These are phyloP conservation scores for Pseudozyma hubeiensis DNA, from an alignment of 1,284 basidiomycete species.

Conservation along the genomic window DNA sequence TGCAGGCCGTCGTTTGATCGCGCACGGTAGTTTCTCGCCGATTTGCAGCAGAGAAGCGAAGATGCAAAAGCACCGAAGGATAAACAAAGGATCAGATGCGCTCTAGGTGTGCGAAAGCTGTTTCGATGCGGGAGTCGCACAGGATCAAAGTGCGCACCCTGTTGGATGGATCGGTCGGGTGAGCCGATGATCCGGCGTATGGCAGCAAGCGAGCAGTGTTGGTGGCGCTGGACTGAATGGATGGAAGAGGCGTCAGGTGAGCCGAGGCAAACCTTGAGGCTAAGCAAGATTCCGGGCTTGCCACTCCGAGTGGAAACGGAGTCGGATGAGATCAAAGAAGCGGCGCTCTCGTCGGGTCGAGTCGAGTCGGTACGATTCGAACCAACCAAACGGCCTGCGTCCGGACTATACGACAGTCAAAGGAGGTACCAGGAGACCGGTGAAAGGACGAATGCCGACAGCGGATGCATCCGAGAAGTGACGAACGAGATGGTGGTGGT, in stretches of 20 bases:
- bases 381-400: not conserved
- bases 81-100: too few relatives aligned
- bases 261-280: conserved; percentile 24
- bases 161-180: not conserved
- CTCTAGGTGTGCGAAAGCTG: too few relatives aligned
- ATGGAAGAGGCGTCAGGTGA: not conserved
- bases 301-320: conserved; percentile 1
- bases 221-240: not conserved
- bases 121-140: too few relatives aligned
- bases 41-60: not conserved
- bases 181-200: not conserved
- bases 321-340: not conserved
- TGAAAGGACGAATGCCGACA: not conserved
- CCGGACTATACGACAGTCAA: not conserved
- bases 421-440: not conserved
- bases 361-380: conserved; percentile 3
- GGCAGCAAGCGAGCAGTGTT: not conserved
- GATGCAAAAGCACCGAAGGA: too few relatives aligned
- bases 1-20: too few relatives aligned
- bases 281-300: conserved; percentile 22
- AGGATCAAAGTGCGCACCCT: too few relatives aligned
- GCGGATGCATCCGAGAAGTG: not conserved
- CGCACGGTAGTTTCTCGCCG: too few relatives aligned
- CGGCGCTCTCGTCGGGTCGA: not conserved
- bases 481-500: not conserved